Percentiles rank a stretch among this genome's conserved stretches.
Conservation (phyloP, 495 filamentous ascomycete genomes). For the Aspergillus sclerotiicarbonarius region DNA sequence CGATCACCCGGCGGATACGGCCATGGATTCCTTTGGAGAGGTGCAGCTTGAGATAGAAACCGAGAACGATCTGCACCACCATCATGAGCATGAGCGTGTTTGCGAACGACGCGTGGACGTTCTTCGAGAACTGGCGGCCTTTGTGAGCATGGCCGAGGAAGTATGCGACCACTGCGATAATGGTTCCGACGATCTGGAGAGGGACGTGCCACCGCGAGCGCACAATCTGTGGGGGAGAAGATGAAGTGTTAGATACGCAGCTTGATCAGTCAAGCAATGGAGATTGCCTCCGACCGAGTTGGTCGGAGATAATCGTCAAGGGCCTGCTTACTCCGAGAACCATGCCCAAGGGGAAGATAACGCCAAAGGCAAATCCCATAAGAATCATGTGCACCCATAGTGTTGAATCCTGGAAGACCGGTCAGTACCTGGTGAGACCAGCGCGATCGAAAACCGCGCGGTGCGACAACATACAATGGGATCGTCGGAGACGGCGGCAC, state of each 20-base stretch:
- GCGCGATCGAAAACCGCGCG: background rate
- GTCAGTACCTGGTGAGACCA: constrained; percentile 7
- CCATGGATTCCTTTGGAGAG: constrained; percentile 79
- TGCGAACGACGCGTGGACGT: constrained; percentile 81
- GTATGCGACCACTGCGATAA: constrained; percentile 78
- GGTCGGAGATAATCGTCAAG: constrained; percentile 1
- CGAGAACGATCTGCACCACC: constrained; percentile 71
- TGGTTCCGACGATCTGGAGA: constrained; percentile 70
- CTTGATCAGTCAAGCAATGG: background rate
- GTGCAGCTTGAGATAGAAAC: constrained; percentile 86
- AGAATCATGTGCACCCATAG: constrained; percentile 93
- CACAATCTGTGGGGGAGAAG: constrained; percentile 59
- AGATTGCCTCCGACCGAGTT: background rate
- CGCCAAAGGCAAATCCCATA: constrained; percentile 83
- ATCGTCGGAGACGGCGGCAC: constrained; percentile 70
- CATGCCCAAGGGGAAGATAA: constrained; percentile 94
- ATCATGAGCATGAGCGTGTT: constrained; percentile 76
- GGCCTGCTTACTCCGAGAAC: constrained; percentile 73
- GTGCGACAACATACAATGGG: constrained; percentile 78
- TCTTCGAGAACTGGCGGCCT: constrained; percentile 81
- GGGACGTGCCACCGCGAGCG: constrained; percentile 95
- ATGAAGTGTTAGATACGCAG: constrained; percentile 5
- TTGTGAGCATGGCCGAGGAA: constrained; percentile 89
- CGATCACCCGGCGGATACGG: constrained; percentile 67
- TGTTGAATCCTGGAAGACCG: constrained; percentile 61